Base-by-base conservation (phyloP, 140 eudicot genomes). In the Stevia rebaudiana region DNA sequence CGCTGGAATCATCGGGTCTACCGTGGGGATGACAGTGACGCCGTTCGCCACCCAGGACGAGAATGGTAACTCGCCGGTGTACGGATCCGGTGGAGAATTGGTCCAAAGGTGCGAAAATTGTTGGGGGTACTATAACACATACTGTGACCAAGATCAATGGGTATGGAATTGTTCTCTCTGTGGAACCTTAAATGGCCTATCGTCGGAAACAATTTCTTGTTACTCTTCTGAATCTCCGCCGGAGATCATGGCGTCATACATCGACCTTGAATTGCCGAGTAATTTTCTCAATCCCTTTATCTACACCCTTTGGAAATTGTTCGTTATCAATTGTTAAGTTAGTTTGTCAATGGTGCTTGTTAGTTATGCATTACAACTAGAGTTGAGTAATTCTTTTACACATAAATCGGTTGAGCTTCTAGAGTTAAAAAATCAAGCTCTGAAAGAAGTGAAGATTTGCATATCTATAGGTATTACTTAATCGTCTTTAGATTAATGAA, bases 71-170 rank as follows among this genome's bases (percentile, higher is more conserved):
- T 77, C 94, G 17, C 98, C 98, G 72, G 82, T 76, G 79, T 82
- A 79, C 84, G 98, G 98, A 88, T 85, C 95, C 25, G 83, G 77
- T 67, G 98, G 98, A 5, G 76, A 92, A 43, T 55, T 79, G 59
- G 67, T 88, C 61, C 96, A 96, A n/a, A 71, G 98, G 67, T 92
- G 98, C 67, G 98, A 92, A 81, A 85, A 88, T 61, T 92, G 98
- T n/a, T 92, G 90, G 88, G 96, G 84, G 0, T 92, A 92, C 70
- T 92, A 88, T 81, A 92, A 92, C 47, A 88, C 96, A 1, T 88
- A 79, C 75, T 88, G 95, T 53, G 98, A 92, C 30, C 94, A 76
- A 49, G 98, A 92, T 8, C 96, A 92, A 73, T 88, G 96, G 96
- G 86, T 87, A 0, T 92, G 96, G 95, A 81, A 74, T 36, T 92